These are phyloP conservation scores for Xylaria sp. DNA, from an alignment of 2,329 filamentous ascomycete species.

Conservation along the genomic window DNA sequence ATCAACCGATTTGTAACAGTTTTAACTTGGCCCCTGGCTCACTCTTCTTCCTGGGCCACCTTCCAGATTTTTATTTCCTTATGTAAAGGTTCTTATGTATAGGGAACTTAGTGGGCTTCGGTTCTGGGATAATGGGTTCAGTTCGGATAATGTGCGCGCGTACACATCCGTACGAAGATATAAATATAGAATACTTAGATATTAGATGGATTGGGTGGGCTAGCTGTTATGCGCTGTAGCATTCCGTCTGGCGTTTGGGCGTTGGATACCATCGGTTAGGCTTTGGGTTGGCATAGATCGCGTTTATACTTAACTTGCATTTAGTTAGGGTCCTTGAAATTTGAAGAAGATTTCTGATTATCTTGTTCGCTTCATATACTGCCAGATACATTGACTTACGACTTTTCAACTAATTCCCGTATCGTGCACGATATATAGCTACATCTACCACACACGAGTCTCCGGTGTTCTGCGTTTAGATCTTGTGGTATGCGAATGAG, in stretches of 20 bases:
- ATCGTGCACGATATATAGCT: neutral
- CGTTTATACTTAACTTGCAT: neutral
- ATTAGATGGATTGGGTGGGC: neutral
- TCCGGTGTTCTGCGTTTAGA: neutral
- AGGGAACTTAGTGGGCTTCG: neutral
- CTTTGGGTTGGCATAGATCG: neutral
- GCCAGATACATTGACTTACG: too few relatives aligned
- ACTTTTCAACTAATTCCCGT: neutral
- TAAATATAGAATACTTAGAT: neutral
- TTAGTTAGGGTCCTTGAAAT: neutral
- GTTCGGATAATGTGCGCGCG: neutral
- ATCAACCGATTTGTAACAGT: too few relatives aligned
- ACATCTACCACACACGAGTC: neutral
- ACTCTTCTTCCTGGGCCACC: neutral
- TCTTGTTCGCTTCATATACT: neutral
- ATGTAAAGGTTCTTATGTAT: neutral
- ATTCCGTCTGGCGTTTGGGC: constrained; percentile 5
- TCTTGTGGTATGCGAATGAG: neutral
- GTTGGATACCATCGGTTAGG: neutral
- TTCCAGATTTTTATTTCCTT: neutral
- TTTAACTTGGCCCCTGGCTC: neutral
- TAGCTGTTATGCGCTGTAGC: neutral
- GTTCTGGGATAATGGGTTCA: neutral
- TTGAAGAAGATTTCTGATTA: neutral
- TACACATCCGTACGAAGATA: neutral